Percentiles rank a stretch among this genome's conserved stretches.
Conservation (phyloP, 78 protist genomes). For the Guillardia theta region DNA sequence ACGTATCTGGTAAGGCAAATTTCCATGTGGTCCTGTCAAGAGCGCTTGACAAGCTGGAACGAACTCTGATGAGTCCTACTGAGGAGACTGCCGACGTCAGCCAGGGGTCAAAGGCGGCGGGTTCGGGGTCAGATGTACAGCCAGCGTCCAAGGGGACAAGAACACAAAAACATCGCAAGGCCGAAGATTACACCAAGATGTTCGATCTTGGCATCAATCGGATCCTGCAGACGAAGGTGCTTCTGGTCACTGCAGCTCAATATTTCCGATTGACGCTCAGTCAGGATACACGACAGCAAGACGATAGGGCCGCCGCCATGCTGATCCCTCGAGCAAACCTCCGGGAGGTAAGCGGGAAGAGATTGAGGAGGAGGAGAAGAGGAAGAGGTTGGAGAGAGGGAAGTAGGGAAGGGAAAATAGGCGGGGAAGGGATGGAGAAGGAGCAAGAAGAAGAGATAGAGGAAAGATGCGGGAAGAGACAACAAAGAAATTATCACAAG, state of each 20-base stretch:
- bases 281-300: background rate
- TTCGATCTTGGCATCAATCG: background rate
- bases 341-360: background rate
- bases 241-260: background rate
- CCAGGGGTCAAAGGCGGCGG: too few relatives aligned
- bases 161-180: background rate
- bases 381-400: background rate
- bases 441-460: background rate
- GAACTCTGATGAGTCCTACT: too few relatives aligned
- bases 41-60: too few relatives aligned
- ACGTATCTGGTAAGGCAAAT: too few relatives aligned
- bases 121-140: too few relatives aligned
- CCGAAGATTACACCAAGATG: background rate
- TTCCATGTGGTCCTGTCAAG: too few relatives aligned
- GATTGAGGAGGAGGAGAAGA: background rate
- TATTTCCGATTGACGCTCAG: background rate
- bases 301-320: too few relatives aligned
- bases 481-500: background rate
- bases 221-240: background rate
- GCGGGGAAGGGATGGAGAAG: background rate
- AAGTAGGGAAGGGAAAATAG: background rate
- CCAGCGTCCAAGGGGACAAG: too few relatives aligned
- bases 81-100: too few relatives aligned
- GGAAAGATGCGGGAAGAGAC: background rate
- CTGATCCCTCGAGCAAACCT: too few relatives aligned